Evolutionary conservation across 306 rosid genomes (phyloP).

Genomic region (Cajanus cajan): DNA sequence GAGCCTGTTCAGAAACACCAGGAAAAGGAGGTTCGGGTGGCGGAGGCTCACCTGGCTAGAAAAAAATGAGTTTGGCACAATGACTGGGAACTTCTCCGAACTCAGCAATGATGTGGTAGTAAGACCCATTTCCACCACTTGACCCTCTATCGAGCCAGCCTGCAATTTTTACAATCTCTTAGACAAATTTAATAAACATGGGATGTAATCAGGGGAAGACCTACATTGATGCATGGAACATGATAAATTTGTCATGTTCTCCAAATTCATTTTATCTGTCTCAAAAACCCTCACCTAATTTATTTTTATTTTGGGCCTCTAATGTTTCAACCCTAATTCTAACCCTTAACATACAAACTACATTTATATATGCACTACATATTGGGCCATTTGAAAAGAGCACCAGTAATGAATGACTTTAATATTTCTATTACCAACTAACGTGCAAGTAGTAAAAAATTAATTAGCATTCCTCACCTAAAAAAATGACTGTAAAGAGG

Average conservation of each 20-base stretch:
- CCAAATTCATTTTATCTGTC: background rate
- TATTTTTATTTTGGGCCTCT: background rate
- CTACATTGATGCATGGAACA: background rate
- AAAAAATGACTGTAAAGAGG: background rate
- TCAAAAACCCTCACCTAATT: background rate
- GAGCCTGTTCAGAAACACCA: background rate
- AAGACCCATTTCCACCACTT: slow-evolving; percentile 95
- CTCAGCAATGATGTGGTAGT: slow-evolving; percentile 77
- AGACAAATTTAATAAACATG: slow-evolving; percentile 4
- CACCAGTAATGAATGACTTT: background rate
- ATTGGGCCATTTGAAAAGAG: background rate
- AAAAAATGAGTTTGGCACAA: slow-evolving; percentile 86
- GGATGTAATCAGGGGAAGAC: slow-evolving; percentile 1
- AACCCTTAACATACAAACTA: background rate
- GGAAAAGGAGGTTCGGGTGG: background rate
- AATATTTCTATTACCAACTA: background rate
- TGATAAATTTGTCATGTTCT: background rate
- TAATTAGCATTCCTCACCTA: background rate
- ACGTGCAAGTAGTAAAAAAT: background rate
- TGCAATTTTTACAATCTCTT: slow-evolving; percentile 36
- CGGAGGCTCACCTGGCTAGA: slow-evolving; percentile 70
- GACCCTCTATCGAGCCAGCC: slow-evolving; percentile 95
- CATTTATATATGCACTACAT: background rate
- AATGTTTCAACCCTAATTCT: slow-evolving; percentile 15
- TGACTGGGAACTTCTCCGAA: slow-evolving; percentile 84